phyloP scores from a whole-genome alignment of 768 basidiomycete species.

The Clathrus columnatus region DNA sequence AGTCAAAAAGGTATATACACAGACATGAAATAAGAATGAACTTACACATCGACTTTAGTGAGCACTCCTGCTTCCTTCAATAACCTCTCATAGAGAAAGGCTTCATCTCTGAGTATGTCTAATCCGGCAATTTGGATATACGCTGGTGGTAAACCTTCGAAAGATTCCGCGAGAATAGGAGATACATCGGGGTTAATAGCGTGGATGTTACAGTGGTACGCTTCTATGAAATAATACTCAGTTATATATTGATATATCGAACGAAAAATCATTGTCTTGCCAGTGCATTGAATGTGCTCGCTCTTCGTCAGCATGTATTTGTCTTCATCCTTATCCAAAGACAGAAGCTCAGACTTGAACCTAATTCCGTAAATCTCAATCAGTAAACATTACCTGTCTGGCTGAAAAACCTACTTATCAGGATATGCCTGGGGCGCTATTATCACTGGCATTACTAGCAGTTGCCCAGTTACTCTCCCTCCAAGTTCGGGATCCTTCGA shows the following conservation, averaged over 20 bases:
- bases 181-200: conserved; percentile 8
- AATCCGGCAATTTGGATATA: conserved; percentile 19
- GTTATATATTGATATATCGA: neutral
- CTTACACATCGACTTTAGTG: conserved; percentile 18
- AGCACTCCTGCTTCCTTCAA: conserved; percentile 17
- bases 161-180: conserved; percentile 15
- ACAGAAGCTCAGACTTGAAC: conserved; percentile 16
- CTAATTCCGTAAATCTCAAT: conserved; percentile 7
- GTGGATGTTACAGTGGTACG: neutral
- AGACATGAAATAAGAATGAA: neutral
- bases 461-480: conserved; percentile 18
- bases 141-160: conserved; percentile 17
- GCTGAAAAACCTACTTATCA: conserved; percentile 15
- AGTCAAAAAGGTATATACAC: neutral
- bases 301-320: conserved; percentile 10
- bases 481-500: conserved; percentile 18
- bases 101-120: conserved; percentile 23
- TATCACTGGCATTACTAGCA: conserved; percentile 17
- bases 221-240: neutral
- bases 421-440: conserved; percentile 16
- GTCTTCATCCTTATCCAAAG: conserved; percentile 17
- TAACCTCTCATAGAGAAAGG: conserved; percentile 17
- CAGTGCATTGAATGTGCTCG: neutral
- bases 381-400: neutral
- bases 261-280: neutral